These are phyloP conservation scores for Phtheirospermum japonicum DNA, from an alignment of 257 asterid species.

Conservation along the genomic window DNA sequence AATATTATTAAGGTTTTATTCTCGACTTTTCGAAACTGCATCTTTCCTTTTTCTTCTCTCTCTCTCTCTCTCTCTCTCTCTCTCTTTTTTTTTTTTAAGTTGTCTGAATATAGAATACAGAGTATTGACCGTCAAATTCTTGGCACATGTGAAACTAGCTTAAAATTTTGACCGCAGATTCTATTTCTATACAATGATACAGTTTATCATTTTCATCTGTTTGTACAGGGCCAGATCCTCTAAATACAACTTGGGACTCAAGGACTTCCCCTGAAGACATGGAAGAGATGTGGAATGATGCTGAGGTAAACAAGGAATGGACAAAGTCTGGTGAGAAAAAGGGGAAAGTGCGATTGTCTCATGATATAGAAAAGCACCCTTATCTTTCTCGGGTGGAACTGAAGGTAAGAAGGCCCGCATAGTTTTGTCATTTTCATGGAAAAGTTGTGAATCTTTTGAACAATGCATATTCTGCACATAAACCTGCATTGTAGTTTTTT, in stretches of 20 bases:
- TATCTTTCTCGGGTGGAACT: constrained; percentile 86
- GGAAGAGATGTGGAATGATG: constrained; percentile 86
- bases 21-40: constrained; percentile 1
- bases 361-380: constrained; percentile 65
- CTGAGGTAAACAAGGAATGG: constrained; percentile 78
- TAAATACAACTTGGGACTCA: constrained; percentile 76
- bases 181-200: constrained; percentile 3
- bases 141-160: constrained; percentile 12
- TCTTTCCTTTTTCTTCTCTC: no score
- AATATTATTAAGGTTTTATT: constrained; percentile 4
- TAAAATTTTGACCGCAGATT: neutral
- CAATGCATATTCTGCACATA: neutral
- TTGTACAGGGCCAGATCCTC: constrained; percentile 37
- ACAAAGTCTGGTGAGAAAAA: constrained; percentile 65
- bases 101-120: neutral
- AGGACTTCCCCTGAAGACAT: constrained; percentile 76
- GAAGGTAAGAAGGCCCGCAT: constrained; percentile 49
- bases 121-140: constrained; percentile 14
- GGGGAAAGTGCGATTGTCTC: constrained; percentile 83
- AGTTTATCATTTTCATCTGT: constrained; percentile 16
- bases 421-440: neutral
- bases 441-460: neutral
- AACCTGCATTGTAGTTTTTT: neutral
- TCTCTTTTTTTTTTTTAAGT: neutral
- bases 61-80: no score